A percentile compares a stretch with the other conserved stretches of the same genome.
Conservation (phyloP, 345 rosid genomes). For the Acer yangbiense region DNA sequence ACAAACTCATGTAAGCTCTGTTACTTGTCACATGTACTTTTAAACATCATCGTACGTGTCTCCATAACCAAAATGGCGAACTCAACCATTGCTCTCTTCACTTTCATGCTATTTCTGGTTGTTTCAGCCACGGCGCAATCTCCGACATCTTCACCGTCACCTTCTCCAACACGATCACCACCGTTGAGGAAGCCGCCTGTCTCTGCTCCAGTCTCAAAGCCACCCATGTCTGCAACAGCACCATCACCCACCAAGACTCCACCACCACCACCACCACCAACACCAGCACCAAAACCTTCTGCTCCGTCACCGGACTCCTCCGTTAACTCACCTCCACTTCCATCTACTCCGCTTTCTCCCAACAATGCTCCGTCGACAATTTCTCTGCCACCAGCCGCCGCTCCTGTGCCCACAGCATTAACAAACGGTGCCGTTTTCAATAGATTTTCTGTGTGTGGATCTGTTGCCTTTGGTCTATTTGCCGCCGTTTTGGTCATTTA, state of each 20-base stretch:
- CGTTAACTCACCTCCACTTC: neutral
- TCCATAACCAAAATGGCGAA: neutral
- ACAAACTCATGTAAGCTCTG: neutral
- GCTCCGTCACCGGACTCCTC: constrained; percentile 23
- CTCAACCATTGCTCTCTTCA: neutral
- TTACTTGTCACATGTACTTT: too few relatives aligned
- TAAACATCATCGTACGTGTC: too few relatives aligned
- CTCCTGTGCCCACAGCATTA: constrained; percentile 34
- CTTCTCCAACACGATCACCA: constrained; percentile 15
- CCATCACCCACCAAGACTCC: neutral
- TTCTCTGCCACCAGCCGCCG: constrained; percentile 29
- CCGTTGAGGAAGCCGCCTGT: neutral
- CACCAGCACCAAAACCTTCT: neutral
- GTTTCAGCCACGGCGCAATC: constrained; percentile 14
- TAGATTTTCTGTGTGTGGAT: constrained; percentile 28
- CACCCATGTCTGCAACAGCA: neutral
- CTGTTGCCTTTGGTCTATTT: constrained; percentile 28
- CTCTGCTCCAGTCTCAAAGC: neutral
- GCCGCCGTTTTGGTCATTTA: constrained; percentile 40
- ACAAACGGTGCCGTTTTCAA: constrained; percentile 32
- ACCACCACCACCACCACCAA: neutral
- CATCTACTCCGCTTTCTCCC: constrained; percentile 32
- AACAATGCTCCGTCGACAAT: constrained; percentile 14
- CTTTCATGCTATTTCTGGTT: neutral
- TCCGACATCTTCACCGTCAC: constrained; percentile 5